Conservation (phyloP, 768 basidiomycete genomes). For the Rhizopogon sp. region DNA sequence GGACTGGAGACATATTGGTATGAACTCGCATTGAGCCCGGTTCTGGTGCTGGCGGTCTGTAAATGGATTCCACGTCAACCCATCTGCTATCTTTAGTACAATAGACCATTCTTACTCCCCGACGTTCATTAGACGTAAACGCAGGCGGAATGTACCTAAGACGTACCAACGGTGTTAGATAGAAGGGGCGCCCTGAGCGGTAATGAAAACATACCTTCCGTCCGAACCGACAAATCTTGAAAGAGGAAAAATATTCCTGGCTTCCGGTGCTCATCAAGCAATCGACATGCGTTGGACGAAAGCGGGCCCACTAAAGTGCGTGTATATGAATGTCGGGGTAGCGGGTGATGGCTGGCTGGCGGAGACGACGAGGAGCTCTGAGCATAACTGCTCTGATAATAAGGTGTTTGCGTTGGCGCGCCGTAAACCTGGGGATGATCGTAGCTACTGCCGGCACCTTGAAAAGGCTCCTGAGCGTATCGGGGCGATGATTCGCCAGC, state of each 20-base stretch:
- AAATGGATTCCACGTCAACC: slow-evolving; percentile 16
- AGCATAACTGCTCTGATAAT: slow-evolving; percentile 22
- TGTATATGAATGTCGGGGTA: slow-evolving; percentile 71
- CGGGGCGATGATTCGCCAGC: slow-evolving; percentile 11
- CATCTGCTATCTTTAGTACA: slow-evolving; percentile 10
- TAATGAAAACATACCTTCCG: slow-evolving; percentile 61
- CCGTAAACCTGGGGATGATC: slow-evolving; percentile 19
- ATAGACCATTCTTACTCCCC: slow-evolving; percentile 66
- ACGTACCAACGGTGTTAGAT: slow-evolving; percentile 15
- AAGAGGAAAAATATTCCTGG: slow-evolving; percentile 93
- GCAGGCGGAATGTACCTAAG: slow-evolving; percentile 77
- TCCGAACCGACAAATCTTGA: slow-evolving; percentile 90
- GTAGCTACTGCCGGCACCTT: slow-evolving; percentile 14
- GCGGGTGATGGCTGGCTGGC: slow-evolving; percentile 32
- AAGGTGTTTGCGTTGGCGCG: slow-evolving; percentile 22
- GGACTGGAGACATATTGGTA: slow-evolving; percentile 64
- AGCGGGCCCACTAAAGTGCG: slow-evolving; percentile 89
- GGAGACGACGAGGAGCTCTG: slow-evolving; percentile 25
- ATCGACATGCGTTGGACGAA: slow-evolving; percentile 78
- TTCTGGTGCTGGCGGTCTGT: slow-evolving; percentile 70
- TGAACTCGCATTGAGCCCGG: slow-evolving; percentile 60
- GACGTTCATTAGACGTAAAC: slow-evolving; percentile 86
- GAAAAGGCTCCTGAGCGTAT: slow-evolving; percentile 17
- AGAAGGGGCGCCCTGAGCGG: slow-evolving; percentile 15
- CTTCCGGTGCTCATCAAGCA: slow-evolving; percentile 80